Conservation (phyloP, 2,329 filamentous ascomycete species). For the Whalleya microplaca region DNA sequence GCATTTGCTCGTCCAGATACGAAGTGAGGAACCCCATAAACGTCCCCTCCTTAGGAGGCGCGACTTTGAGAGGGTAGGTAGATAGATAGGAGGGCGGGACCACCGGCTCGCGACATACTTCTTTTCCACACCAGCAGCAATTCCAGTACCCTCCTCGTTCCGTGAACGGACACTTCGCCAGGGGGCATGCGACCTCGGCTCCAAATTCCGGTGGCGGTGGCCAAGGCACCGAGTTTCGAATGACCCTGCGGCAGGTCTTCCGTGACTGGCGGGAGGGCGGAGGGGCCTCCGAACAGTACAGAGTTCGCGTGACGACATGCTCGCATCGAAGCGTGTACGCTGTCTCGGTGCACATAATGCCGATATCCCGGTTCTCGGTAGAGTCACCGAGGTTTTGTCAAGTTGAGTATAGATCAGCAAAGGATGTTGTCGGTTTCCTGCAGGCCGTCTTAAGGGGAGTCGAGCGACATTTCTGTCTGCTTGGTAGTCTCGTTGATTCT, state of each 20-base stretch:
- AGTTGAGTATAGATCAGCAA: neutral
- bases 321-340: slow-evolving; percentile 56
- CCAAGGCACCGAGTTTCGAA: slow-evolving; percentile 49
- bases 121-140: slow-evolving; percentile 60
- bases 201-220: slow-evolving; percentile 52
- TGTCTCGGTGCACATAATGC: slow-evolving; percentile 53
- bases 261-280: slow-evolving; percentile 28
- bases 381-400: neutral
- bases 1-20: neutral
- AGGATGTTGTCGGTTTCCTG: neutral
- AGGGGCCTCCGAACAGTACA: slow-evolving; percentile 50
- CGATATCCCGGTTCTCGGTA: neutral
- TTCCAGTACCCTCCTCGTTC: slow-evolving; percentile 54
- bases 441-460: neutral
- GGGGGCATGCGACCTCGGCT: slow-evolving; percentile 46
- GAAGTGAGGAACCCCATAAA: neutral
- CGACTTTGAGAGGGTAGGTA: no score
- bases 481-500: neutral
- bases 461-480: neutral
- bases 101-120: neutral
- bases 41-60: neutral
- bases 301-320: slow-evolving; percentile 50
- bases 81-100: no score
- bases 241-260: slow-evolving; percentile 48
- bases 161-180: slow-evolving; percentile 54